Evolutionary conservation across 768 basidiomycete genomes (phyloP).

Genomic region (Pulveroboletus sp.): DNA sequence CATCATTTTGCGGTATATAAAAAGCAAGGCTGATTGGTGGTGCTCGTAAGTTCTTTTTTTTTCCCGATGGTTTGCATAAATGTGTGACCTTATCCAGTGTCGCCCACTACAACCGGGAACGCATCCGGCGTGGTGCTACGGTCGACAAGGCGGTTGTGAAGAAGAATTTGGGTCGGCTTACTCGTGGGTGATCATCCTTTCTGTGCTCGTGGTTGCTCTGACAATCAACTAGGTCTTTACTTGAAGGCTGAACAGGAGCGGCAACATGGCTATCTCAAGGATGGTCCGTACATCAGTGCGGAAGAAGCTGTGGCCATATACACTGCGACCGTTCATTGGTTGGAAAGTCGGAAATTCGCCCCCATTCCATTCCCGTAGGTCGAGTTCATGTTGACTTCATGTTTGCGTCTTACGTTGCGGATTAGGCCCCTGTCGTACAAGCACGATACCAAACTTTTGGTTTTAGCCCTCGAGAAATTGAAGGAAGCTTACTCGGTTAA

Average conservation of each 20-base stretch:
- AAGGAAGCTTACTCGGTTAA: conserved; percentile 99
- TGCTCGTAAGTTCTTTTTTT: conserved; percentile 56
- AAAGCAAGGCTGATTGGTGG: conserved; percentile 99
- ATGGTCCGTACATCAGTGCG: conserved; percentile 97
- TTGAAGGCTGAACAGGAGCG: conserved; percentile 98
- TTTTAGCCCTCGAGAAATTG: conserved; percentile 93
- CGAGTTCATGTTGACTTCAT: not conserved
- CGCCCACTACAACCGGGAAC: conserved; percentile 96
- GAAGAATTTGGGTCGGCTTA: conserved; percentile 97
- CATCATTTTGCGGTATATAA: conserved; percentile 97
- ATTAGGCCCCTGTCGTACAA: conserved; percentile 91
- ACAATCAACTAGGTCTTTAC: conserved; percentile 61
- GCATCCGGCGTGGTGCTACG: conserved; percentile 94
- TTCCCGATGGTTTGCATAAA: not conserved
- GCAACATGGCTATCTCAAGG: conserved; percentile 97
- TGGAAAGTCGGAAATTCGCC: conserved; percentile 95
- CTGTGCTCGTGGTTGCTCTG: not conserved
- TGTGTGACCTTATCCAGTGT: conserved; percentile 45
- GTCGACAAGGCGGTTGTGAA: conserved; percentile 99
- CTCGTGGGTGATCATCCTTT: conserved; percentile 52
- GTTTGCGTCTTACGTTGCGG: conserved; percentile 1
- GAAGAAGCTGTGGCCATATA: conserved; percentile 99
- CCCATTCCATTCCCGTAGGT: conserved; percentile 96
- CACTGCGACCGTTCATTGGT: conserved; percentile 97
- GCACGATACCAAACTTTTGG: conserved; percentile 96